Evolutionary conservation across 176 grass and related monocot species (phyloP).

Genomic region (Secale cereale): DNA sequence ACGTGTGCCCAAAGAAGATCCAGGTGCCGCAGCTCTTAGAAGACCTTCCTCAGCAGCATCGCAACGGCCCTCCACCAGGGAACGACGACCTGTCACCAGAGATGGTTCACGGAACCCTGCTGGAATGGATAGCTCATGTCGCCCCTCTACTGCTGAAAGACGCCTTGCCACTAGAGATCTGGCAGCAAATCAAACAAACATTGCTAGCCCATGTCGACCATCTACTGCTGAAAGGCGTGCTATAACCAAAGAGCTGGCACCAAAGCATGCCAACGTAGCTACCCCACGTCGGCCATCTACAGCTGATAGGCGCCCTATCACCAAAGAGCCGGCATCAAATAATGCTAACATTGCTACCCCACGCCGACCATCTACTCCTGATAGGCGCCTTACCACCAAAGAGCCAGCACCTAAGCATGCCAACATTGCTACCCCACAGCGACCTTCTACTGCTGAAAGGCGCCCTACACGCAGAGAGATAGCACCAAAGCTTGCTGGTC

Average conservation of each 20-base stretch:
- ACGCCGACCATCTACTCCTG: slow-evolving; percentile 31
- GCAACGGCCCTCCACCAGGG: slow-evolving; percentile 27
- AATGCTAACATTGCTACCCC: slow-evolving; percentile 17
- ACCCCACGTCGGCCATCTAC: slow-evolving; percentile 27
- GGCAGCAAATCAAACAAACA: slow-evolving; percentile 38
- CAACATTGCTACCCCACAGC: slow-evolving; percentile 7
- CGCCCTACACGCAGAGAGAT: slow-evolving; percentile 17
- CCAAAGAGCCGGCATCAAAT: slow-evolving; percentile 22
- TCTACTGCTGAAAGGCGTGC: slow-evolving; percentile 25
- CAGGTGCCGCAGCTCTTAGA: slow-evolving; percentile 28
- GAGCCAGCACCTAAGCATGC: slow-evolving; percentile 9
- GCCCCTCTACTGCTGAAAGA: slow-evolving; percentile 35
- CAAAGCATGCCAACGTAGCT: neutral
- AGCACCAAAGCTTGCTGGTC: slow-evolving; percentile 21
- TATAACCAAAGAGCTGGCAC: slow-evolving; percentile 28
- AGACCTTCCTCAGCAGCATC: slow-evolving; percentile 44
- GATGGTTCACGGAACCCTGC: slow-evolving; percentile 27
- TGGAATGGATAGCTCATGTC: slow-evolving; percentile 24
- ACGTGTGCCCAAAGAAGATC: slow-evolving; percentile 16
- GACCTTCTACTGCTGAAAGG: slow-evolving; percentile 19
- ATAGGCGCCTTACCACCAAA: slow-evolving; percentile 22
- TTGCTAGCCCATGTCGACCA: slow-evolving; percentile 20
- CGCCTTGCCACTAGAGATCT: slow-evolving; percentile 13
- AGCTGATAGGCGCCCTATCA: slow-evolving; percentile 21
- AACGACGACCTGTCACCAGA: slow-evolving; percentile 21